Conservation (phyloP, 1,139 yeast species). For the Hansenula sp. region DNA sequence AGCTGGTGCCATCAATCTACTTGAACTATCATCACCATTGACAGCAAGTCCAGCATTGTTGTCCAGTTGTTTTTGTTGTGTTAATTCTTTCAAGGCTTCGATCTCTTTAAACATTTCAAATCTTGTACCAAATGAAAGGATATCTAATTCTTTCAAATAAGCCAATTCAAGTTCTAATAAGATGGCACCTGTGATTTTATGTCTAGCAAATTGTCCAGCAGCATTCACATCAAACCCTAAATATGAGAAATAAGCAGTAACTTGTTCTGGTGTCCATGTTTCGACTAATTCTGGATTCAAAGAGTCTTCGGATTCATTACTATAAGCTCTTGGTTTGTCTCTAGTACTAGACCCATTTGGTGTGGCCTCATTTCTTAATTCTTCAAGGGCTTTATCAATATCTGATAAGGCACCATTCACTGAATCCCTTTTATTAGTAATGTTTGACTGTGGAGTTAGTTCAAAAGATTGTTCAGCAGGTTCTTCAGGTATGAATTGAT, state of each 20-base stretch:
- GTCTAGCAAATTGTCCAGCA: conserved; percentile 77
- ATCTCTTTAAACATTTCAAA: conserved; percentile 90
- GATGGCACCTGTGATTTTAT: conserved; percentile 85
- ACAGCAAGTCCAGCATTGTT: conserved; percentile 2
- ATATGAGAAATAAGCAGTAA: conserved; percentile 67
- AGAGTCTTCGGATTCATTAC: conserved; percentile 16
- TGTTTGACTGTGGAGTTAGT: conserved; percentile 5
- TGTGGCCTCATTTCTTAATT: conserved; percentile 42
- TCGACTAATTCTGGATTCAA: conserved; percentile 48
- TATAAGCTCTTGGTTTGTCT: conserved; percentile 9
- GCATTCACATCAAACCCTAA: conserved; percentile 72
- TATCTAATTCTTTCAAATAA: conserved; percentile 86
- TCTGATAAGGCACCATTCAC: conserved; percentile 65
- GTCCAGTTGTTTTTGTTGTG: conserved; percentile 6
- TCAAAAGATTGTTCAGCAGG: conserved; percentile 1
- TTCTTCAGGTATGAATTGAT: conserved; percentile 1
- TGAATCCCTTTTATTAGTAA: conserved; percentile 26
- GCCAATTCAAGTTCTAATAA: conserved; percentile 81
- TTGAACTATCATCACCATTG: background rate
- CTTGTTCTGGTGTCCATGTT: conserved; percentile 87
- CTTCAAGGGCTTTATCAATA: conserved; percentile 81
- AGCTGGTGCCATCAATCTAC: conserved; percentile 3
- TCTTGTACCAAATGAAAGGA: conserved; percentile 89
- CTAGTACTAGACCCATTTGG: conserved; percentile 5
- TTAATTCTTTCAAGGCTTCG: conserved; percentile 49